A percentile compares a stretch with the other conserved stretches of the same genome.
Evolutionary conservation across 2,329 filamentous ascomycete species (phyloP).

Genomic region (Alternaria triticimaculans): DNA sequence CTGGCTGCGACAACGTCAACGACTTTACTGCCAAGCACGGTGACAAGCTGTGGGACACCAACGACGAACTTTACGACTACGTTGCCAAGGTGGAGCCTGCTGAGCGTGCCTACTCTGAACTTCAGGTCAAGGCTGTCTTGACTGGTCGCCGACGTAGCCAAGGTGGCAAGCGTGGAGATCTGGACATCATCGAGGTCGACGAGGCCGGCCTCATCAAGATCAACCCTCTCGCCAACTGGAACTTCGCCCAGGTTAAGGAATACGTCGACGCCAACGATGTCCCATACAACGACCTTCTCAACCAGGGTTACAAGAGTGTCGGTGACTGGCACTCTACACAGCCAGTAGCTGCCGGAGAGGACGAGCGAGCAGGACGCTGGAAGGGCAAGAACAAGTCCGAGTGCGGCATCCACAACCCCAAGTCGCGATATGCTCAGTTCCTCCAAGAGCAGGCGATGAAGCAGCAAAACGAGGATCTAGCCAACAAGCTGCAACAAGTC

Average conservation of each 20-base stretch:
- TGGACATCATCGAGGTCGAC: slow-evolving; percentile 92
- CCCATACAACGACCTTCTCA: slow-evolving; percentile 90
- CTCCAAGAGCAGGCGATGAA: slow-evolving; percentile 75
- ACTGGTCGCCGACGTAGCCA: slow-evolving; percentile 92
- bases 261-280: slow-evolving; percentile 89
- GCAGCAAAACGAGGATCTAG: slow-evolving; percentile 49
- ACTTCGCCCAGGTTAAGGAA: slow-evolving; percentile 83
- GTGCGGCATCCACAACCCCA: slow-evolving; percentile 98
- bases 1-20: slow-evolving; percentile 71
- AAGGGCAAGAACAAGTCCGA: slow-evolving; percentile 96
- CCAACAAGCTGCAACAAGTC: slow-evolving; percentile 40
- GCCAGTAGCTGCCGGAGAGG: slow-evolving; percentile 87
- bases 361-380: slow-evolving; percentile 95
- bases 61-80: slow-evolving; percentile 93
- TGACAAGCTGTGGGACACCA: slow-evolving; percentile 80
- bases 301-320: slow-evolving; percentile 95
- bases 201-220: slow-evolving; percentile 94
- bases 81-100: slow-evolving; percentile 97
- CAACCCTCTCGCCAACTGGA: slow-evolving; percentile 96
- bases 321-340: slow-evolving; percentile 98
- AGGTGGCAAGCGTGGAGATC: slow-evolving; percentile 86
- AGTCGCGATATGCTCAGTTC: slow-evolving; percentile 89
- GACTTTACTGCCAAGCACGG: slow-evolving; percentile 87
- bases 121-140: slow-evolving; percentile 87
- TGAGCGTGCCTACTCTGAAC: slow-evolving; percentile 85